Evolutionary conservation across 768 basidiomycete genomes (phyloP).

Genomic region (Trametes elegans): DNA sequence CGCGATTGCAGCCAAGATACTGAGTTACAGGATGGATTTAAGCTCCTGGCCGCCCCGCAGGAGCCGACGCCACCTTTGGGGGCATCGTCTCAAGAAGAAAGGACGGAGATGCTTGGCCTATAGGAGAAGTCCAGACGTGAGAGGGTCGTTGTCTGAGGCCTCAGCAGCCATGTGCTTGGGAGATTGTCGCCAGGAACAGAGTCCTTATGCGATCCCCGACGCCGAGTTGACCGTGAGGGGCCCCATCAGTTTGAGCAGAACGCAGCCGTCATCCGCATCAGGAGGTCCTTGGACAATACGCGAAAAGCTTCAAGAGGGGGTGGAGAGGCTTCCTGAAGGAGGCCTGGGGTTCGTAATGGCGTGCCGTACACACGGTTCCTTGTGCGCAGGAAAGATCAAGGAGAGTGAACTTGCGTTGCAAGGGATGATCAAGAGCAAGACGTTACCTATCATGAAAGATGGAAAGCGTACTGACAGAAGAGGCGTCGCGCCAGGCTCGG

Average conservation of each 20-base stretch:
- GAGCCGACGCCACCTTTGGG: conserved; percentile 1
- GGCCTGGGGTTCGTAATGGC: too few relatives aligned
- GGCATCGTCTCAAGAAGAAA: conserved; percentile 1
- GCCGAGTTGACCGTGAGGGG: neutral
- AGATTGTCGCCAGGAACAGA: conserved; percentile 6
- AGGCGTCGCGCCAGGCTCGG: too few relatives aligned
- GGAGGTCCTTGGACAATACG: neutral
- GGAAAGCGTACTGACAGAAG: too few relatives aligned
- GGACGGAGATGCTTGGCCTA: neutral
- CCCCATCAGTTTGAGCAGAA: neutral
- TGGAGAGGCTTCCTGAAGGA: too few relatives aligned
- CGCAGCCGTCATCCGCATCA: neutral
- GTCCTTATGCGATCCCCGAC: neutral
- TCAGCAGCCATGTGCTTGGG: neutral
- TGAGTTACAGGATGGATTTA: neutral
- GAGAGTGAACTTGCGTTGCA: too few relatives aligned
- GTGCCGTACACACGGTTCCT: too few relatives aligned
- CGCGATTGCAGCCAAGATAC: neutral
- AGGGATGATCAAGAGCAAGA: too few relatives aligned
- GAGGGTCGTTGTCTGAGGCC: conserved; percentile 2
- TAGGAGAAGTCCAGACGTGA: neutral
- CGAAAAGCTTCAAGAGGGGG: too few relatives aligned
- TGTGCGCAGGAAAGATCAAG: too few relatives aligned
- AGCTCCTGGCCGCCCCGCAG: neutral
- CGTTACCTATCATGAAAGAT: too few relatives aligned